Base-by-base conservation (phyloP, 2,329 filamentous ascomycete species). In the Ophiostoma perfectum region DNA sequence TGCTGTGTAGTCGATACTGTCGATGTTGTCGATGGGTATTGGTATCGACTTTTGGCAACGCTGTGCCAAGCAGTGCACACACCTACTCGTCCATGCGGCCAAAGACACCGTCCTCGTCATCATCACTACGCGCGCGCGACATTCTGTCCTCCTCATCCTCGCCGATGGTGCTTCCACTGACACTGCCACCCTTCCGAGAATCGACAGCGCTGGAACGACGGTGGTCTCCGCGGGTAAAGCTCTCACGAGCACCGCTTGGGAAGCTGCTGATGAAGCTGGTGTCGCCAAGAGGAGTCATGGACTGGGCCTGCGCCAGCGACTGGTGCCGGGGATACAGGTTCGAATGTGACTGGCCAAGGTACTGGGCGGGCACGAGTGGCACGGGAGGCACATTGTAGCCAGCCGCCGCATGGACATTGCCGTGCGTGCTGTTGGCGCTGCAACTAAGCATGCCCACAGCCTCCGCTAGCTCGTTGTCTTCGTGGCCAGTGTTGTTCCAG, bases 91-190 rank as follows among this genome's bases (percentile, higher is more conserved):
- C 95, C 94, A 98, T 98, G 73, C 88, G 87, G 69, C 93, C 93
- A 81, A 99, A 99, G 74, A 98, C 90, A 76, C 93, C 93, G 73
- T 98, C 94, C 71, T 96, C 93, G 74, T 97, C 93, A 18, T 66
- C 47, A 74, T 96, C 91, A 77, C 88, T 90, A 71, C 90, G 86
- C 66, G 86, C 85, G 68, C 86, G 84, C 65, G 82, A 85, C 68
- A 80, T 83, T 73, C 81, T 80, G 74, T 88, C 87, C 69, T 88
- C 86, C 70, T 90, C 88, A 73, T 89, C 87, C 67, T 92, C 88
- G 72, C 87, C 87, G 73, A 82, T 82, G 72, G 84, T 81, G 77
- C 84, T 88, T 69, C 88, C 87, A 72, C 86, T 81, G 73, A 85
- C 86, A 66, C 87, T 86, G 72, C 88, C 86, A 83, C 88, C 90